Base-by-base conservation (phyloP, 1,284 basidiomycete genomes). In the Fomitiporia mediterranea region DNA sequence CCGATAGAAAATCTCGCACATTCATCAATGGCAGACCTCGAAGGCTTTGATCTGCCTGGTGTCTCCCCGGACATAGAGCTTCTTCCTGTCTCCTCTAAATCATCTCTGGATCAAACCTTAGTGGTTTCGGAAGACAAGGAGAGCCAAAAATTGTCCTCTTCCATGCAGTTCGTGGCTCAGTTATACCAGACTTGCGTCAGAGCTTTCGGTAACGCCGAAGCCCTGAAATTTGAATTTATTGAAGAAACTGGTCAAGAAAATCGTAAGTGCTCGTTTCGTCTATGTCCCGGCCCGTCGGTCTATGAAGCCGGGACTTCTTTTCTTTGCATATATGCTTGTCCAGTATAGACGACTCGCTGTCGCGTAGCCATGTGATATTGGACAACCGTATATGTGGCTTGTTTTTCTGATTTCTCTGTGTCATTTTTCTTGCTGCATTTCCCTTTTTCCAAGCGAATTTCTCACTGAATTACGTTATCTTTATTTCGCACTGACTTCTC, bases 101-200 rank as follows among this genome's bases (percentile, higher is more conserved):
- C 39, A 48, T 27, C 35, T 8, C 37, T 47, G 40, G 38, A 38
- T 34, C 11, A 27, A 55, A 32, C 43, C 8, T 19, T 27, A 34
- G 28, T 53, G 51, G 39, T 27, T 54, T 28, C 46, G 43, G 56
- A 50, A 19, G 51, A 53, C 23, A 55, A 59, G 39, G 57, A 43
- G 38, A 47, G 32, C 21, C 34, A 34, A 23, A 53, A n/a, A 27
- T 6, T 53, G 4, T 55, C 58, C 13, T 25, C 35, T 46, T 56
- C 58, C 23, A 60, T 38, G 49, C 64, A 64, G 13, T 57, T 66
- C 2, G 61, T 74, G 47, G 59, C 66, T 0, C 66, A 67, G 7
- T 66, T 82, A 17, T 72, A 81, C 50, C 70, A 76, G 54, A 66
- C 72, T 3, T 80, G 74, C 52, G 74, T 74, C 25, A 69, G 71